These are phyloP conservation scores for Laguncularia racemosa DNA, from an alignment of 345 rosid species.

Conservation along the genomic window DNA sequence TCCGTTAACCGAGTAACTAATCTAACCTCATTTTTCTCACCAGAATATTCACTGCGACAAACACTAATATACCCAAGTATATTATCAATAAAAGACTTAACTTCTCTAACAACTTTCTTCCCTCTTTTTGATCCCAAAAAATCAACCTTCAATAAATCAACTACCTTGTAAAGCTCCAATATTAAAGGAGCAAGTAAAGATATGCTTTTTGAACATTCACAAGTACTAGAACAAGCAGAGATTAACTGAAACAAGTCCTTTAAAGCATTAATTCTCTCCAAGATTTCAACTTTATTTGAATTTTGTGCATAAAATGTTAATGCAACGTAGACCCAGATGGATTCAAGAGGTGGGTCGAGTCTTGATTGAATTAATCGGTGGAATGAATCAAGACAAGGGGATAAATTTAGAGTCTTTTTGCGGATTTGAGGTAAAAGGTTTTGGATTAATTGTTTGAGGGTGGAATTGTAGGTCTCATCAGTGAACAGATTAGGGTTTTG, in stretches of 20 bases:
- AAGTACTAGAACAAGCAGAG: constrained; percentile 31
- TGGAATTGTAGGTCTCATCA: constrained; percentile 21
- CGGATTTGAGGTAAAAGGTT: constrained; percentile 26
- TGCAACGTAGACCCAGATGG: constrained; percentile 50
- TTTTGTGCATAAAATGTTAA: constrained; percentile 21
- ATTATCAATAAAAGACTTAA: constrained; percentile 30
- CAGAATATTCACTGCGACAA: constrained; percentile 23
- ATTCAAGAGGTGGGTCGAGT: constrained; percentile 43
- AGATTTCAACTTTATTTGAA: constrained; percentile 15
- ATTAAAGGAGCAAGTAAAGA: constrained; percentile 49
- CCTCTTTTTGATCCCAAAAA: constrained; percentile 21
- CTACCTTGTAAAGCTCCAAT: constrained; percentile 23
- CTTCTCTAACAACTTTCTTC: constrained; percentile 25
- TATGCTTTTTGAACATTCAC: constrained; percentile 27
- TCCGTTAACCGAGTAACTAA: constrained; percentile 20
- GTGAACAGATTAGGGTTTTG: constrained; percentile 6
- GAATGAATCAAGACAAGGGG: constrained; percentile 24
- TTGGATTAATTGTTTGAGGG: constrained; percentile 23
- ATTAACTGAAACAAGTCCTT: constrained; percentile 37
- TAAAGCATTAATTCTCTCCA: constrained; percentile 15
- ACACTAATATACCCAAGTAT: constrained; percentile 35
- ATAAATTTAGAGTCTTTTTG: constrained; percentile 19
- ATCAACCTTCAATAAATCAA: constrained; percentile 22
- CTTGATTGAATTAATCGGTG: constrained; percentile 36
- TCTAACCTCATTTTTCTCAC: constrained; percentile 15